Evolutionary conservation across 139 green algal species (phyloP).

Genomic region (Ettlia oleoabundans): DNA sequence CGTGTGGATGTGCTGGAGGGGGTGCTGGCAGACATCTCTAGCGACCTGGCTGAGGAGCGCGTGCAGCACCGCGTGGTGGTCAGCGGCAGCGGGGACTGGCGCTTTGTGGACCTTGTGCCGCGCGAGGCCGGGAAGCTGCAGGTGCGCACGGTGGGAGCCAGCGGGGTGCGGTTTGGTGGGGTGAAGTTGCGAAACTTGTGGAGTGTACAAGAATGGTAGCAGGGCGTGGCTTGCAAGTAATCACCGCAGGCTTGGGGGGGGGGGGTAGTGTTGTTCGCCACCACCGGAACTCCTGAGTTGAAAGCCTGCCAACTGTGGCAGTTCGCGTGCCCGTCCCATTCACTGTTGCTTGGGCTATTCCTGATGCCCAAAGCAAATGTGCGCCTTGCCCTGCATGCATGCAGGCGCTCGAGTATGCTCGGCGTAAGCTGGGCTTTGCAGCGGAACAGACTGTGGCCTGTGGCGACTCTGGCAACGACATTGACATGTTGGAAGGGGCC

Average conservation of each 20-base stretch:
- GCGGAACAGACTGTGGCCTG: slow-evolving; percentile 52
- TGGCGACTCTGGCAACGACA: slow-evolving; percentile 67
- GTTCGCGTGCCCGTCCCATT: no score
- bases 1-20: slow-evolving; percentile 23
- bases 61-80: slow-evolving; percentile 49
- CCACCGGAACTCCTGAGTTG: neutral
- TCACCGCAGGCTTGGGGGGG: no score
- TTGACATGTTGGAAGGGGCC: slow-evolving; percentile 60
- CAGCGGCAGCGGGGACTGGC: slow-evolving; percentile 64
- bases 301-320: neutral
- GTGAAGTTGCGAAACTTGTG: no score
- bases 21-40: slow-evolving; percentile 22
- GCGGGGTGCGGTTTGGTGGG: neutral
- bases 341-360: no score
- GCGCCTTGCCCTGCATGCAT: no score
- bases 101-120: slow-evolving; percentile 68
- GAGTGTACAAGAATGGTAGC: no score
- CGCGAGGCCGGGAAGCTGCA: slow-evolving; percentile 56
- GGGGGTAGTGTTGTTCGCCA: no score
- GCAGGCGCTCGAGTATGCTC: slow-evolving; percentile 52
- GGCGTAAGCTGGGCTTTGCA: slow-evolving; percentile 45
- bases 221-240: no score
- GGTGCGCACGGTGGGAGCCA: neutral
- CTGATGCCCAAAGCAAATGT: no score
- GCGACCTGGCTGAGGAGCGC: neutral